Evolutionary conservation across 345 rosid species (phyloP).

Genomic region (Rhizophora apiculata): DNA sequence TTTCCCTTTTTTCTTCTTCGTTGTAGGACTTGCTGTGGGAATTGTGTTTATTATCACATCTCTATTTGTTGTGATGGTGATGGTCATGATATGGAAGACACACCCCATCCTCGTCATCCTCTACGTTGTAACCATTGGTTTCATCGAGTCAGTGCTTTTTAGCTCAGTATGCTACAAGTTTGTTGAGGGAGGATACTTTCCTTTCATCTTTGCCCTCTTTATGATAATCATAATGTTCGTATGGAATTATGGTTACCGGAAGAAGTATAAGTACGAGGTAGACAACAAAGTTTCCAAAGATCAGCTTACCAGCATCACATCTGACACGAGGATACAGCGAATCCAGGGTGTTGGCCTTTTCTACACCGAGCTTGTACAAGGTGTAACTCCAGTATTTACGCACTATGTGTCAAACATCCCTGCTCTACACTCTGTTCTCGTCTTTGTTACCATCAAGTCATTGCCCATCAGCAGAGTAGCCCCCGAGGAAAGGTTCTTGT

Average conservation of each 20-base stretch:
- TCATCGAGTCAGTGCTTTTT: constrained; percentile 30
- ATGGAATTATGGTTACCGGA: constrained; percentile 40
- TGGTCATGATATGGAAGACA: constrained; percentile 56
- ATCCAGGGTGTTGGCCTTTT: constrained; percentile 45
- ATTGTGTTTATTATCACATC: constrained; percentile 46
- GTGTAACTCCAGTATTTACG: constrained; percentile 40
- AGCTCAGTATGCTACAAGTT: constrained; percentile 53
- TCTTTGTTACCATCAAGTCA: constrained; percentile 45
- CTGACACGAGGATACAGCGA: neutral
- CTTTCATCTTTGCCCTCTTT: constrained; percentile 30
- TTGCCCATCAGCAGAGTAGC: constrained; percentile 38
- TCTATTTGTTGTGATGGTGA: constrained; percentile 37
- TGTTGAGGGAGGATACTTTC: constrained; percentile 46
- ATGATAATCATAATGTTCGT: constrained; percentile 41
- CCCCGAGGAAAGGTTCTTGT: constrained; percentile 33
- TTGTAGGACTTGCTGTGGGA: constrained; percentile 49
- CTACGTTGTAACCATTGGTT: constrained; percentile 25
- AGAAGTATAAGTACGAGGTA: constrained; percentile 43
- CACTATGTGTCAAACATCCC: constrained; percentile 43
- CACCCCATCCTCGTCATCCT: constrained; percentile 30
- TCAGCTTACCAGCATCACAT: constrained; percentile 16
- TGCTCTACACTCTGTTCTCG: constrained; percentile 34
- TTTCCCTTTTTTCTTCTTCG: neutral
- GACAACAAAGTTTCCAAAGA: constrained; percentile 36
- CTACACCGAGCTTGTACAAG: constrained; percentile 45